These are phyloP conservation scores for Triticum urartu DNA, from an alignment of 176 grass and related monocot species.

Conservation along the genomic window DNA sequence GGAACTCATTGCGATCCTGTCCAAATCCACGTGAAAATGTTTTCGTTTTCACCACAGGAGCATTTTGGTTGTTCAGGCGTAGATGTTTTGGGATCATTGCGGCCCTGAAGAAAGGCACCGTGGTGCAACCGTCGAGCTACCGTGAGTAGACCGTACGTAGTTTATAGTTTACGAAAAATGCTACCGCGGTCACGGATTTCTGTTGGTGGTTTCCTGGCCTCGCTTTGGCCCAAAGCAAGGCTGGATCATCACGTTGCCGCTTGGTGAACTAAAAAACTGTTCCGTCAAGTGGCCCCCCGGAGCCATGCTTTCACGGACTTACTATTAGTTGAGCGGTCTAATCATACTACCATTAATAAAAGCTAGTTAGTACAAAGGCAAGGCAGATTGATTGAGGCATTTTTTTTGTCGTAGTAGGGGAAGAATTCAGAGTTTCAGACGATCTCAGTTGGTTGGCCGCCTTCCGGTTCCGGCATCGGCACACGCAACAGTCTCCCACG, in stretches of 20 bases:
- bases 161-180: neutral
- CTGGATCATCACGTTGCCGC: neutral
- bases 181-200: neutral
- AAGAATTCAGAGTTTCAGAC: neutral
- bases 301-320: neutral
- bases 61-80: too few relatives aligned
- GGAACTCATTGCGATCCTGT: neutral
- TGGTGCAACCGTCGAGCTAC: neutral
- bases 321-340: neutral
- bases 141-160: slow-evolving; percentile 6
- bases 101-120: neutral
- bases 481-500: neutral
- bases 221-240: slow-evolving; percentile 16
- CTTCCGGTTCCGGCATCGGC: too few relatives aligned
- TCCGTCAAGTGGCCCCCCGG: neutral
- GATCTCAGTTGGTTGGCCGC: neutral
- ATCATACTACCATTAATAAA: neutral
- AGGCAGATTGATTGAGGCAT: neutral
- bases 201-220: neutral
- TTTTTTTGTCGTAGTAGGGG: too few relatives aligned
- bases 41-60: neutral
- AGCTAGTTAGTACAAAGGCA: neutral
- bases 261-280: neutral
- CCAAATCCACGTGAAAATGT: neutral
- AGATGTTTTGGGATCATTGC: too few relatives aligned